Percentiles rank a stretch among this genome's conserved stretches.
Conservation (phyloP, 257 asterid genomes). For the Penstemon davidsonii region DNA sequence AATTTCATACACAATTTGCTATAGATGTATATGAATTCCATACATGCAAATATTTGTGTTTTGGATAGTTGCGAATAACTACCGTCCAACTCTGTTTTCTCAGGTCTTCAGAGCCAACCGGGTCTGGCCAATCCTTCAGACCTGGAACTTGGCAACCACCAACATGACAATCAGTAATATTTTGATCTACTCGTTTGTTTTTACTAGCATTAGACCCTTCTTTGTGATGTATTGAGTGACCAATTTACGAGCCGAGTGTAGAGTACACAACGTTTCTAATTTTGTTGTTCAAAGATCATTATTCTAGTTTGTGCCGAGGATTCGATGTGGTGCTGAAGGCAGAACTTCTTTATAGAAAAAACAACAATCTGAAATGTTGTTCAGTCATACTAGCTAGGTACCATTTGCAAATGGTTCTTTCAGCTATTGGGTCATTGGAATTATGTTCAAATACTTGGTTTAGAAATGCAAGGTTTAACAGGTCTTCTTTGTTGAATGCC, state of each 20-base stretch:
- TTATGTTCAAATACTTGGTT: too few species aligned
- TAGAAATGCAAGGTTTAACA: too few species aligned
- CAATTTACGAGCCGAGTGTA: not conserved
- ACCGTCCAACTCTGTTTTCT: constrained; percentile 22
- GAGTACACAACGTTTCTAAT: not conserved
- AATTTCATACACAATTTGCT: not conserved
- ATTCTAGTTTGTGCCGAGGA: too few species aligned
- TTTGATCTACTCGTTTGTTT: not conserved
- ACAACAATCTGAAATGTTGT: too few species aligned
- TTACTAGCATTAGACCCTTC: not conserved
- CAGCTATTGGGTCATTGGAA: too few species aligned
- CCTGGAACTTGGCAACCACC: constrained; percentile 99
- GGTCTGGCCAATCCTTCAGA: constrained; percentile 80
- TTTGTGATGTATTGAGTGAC: not conserved
- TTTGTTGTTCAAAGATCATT: not conserved
- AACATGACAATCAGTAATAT: constrained; percentile 34
- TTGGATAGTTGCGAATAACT: not conserved
- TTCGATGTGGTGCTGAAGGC: too few species aligned
- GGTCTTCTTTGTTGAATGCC: too few species aligned
- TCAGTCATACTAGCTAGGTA: too few species aligned
- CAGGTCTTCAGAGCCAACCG: constrained; percentile 85
- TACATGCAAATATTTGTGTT: not conserved
- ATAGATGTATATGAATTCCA: too few species aligned
- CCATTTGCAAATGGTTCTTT: too few species aligned
- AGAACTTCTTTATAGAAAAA: too few species aligned